phyloP scores from a whole-genome alignment of 345 rosid genomes.

The Physaria fendleri region DNA sequence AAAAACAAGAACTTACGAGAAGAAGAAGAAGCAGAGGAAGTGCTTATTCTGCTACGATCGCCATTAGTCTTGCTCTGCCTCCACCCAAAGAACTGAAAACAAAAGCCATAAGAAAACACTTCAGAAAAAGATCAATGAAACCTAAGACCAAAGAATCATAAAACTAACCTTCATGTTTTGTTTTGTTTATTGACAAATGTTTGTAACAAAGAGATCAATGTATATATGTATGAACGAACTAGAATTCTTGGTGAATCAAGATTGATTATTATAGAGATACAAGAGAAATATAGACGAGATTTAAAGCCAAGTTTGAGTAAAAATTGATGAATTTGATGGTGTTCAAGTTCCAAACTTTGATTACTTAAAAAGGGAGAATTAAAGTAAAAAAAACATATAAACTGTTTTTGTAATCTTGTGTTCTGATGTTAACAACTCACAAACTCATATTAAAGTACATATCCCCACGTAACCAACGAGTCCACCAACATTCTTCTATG shows the following conservation, averaged over 20 bases:
- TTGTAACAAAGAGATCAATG: too few relatives aligned
- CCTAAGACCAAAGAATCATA: too few relatives aligned
- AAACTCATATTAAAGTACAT: constrained; percentile 12
- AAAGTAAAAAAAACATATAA: background rate
- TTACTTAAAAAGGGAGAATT: constrained; percentile 17
- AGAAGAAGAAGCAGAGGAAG: too few relatives aligned
- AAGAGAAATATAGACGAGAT: background rate
- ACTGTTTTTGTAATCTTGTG: constrained; percentile 25
- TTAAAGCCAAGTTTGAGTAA: constrained; percentile 15
- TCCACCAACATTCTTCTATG: constrained; percentile 33
- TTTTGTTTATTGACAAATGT: too few relatives aligned
- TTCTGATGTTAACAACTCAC: constrained; percentile 28
- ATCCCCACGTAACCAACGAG: constrained; percentile 26
- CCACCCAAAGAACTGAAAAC: too few relatives aligned
- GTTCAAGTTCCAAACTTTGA: constrained; percentile 66
- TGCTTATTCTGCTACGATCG: too few relatives aligned
- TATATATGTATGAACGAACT: too few relatives aligned
- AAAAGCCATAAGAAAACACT: too few relatives aligned
- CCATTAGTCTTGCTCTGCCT: too few relatives aligned
- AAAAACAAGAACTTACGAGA: too few relatives aligned
- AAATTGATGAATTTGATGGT: constrained; percentile 49
- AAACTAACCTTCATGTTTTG: too few relatives aligned
- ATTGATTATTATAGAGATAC: constrained; percentile 5
- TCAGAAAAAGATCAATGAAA: too few relatives aligned
- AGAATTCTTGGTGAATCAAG: constrained; percentile 7